Base-by-base conservation (phyloP, 2,329 filamentous ascomycete species). In the Hirsutella rhossiliensis region DNA sequence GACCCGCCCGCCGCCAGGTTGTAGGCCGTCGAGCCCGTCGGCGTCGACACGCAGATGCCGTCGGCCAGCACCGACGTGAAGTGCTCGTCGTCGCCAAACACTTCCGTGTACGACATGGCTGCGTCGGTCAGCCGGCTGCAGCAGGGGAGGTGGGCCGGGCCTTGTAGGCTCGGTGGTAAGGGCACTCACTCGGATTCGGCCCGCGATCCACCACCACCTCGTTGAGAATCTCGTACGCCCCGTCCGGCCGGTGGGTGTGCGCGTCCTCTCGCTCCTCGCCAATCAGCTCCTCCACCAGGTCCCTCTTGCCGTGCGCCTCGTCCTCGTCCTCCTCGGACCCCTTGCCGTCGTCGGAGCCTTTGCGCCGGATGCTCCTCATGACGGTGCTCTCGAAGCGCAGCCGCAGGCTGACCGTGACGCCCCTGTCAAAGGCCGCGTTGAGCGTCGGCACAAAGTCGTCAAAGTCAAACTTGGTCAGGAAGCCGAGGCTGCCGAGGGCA, bases 381-480 rank as follows among this genome's bases (percentile, higher is more conserved):
- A 96, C 76, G 0, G 88, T 96, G 27, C 84, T 89, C 64, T 97
- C 92, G 55, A 98, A 96, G 34, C 92, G 78, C 47, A 97, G 66
- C 38, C 92, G 76, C 48, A 98, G 65, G 54, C 86, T 94, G 17
- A 97, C 86, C 0, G 84, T 92, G 18, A 97, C 84, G 7, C 92
- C 92, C 47, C 94, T 82, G 36, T 68, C 71, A 52, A 96, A 92
- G 0, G 85, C 81, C 38, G 72, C 76, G 3, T 72, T 76, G 29
- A 96, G 71, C 2, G 78, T 94, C 13, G 73, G 64, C 48, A 76
- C 69, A 52, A 86, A 87, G 5, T 84, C 69, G 13, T 80, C 78
- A 61, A 89, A 98, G 61, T 97, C 89, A 59, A 97, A 97, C 58
- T 96, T 96, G 23, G 92, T 97, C 51, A 98, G 67, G 58, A 98